These are phyloP conservation scores for Leccinum fuscescens DNA, from an alignment of 1,284 basidiomycete species.

Conservation along the genomic window DNA sequence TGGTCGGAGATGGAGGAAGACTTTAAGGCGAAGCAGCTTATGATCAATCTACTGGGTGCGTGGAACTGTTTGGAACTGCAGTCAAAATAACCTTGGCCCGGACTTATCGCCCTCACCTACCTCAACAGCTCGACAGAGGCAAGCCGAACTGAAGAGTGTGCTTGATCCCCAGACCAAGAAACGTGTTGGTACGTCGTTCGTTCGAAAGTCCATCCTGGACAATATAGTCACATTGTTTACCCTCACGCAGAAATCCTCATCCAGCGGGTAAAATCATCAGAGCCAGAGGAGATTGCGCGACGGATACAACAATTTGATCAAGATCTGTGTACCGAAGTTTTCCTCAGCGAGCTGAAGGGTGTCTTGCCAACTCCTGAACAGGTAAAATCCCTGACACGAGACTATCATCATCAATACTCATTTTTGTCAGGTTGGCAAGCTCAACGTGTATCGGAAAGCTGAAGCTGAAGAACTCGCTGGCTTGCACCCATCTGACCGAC, in stretches of 20 bases:
- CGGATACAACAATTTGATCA: conserved; percentile 85
- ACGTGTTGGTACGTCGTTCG: conserved; percentile 78
- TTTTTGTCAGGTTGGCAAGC: conserved; percentile 72
- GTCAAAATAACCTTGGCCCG: background rate
- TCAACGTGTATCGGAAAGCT: conserved; percentile 87
- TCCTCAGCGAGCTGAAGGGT: conserved; percentile 83
- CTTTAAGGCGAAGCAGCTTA: conserved; percentile 95
- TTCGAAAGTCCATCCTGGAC: background rate
- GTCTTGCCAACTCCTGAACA: conserved; percentile 89
- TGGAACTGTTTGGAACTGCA: background rate
- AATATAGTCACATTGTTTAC: background rate
- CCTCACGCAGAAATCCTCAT: conserved; percentile 76
- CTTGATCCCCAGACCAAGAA: conserved; percentile 88
- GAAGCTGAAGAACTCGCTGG: conserved; percentile 83
- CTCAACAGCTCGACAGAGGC: conserved; percentile 67
- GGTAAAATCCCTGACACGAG: conserved; percentile 39
- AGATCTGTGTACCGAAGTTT: conserved; percentile 81
- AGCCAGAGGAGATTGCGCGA: conserved; percentile 81
- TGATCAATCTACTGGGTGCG: conserved; percentile 77
- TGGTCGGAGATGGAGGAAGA: conserved; percentile 98
- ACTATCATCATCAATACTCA: conserved; percentile 14
- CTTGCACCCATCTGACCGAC: conserved; percentile 90
- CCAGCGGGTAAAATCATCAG: conserved; percentile 76
- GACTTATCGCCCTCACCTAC: conserved; percentile 2
- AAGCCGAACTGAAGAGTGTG: conserved; percentile 87